phyloP scores from a whole-genome alignment of 2,329 filamentous ascomycete genomes.

The Plenodomus biglobosus region DNA sequence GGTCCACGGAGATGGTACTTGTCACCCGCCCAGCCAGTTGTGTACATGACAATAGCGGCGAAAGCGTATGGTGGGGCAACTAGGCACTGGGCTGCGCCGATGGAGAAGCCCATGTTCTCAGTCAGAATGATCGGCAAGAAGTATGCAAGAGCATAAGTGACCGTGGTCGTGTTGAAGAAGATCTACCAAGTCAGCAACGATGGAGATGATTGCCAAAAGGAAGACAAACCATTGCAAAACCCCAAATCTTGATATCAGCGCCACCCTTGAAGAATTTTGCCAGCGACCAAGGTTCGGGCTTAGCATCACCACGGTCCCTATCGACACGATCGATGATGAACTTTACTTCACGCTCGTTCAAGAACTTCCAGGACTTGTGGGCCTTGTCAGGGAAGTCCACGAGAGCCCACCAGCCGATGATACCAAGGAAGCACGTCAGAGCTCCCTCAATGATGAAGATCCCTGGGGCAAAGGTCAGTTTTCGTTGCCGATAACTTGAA shows the following conservation, averaged over 20 bases:
- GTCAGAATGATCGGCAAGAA: conserved; percentile 75
- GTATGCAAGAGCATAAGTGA: conserved; percentile 74
- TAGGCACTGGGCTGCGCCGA: conserved; percentile 68
- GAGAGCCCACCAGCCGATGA: conserved; percentile 47
- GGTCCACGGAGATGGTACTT: conserved; percentile 66
- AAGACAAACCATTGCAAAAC: conserved; percentile 48
- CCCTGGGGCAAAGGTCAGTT: conserved; percentile 18
- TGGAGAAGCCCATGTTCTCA: conserved; percentile 63
- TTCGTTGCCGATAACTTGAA: not conserved
- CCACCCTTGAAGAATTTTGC: conserved; percentile 52
- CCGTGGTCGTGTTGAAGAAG: conserved; percentile 66
- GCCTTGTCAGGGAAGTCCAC: conserved; percentile 52
- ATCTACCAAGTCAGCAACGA: conserved; percentile 38
- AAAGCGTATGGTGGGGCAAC: conserved; percentile 54
- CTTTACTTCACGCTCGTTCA: conserved; percentile 50
- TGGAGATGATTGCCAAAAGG: too few relatives aligned
- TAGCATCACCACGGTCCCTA: conserved; percentile 56
- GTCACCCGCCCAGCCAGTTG: conserved; percentile 66
- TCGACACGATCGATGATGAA: conserved; percentile 57
- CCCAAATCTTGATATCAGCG: conserved; percentile 58
- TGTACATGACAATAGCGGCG: conserved; percentile 47
- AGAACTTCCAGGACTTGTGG: conserved; percentile 47
- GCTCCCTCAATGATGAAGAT: conserved; percentile 50
- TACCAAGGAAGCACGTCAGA: conserved; percentile 46
- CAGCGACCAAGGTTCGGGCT: conserved; percentile 51